phyloP scores from a whole-genome alignment of 495 filamentous ascomycete species.

The Penicillium canariense region DNA sequence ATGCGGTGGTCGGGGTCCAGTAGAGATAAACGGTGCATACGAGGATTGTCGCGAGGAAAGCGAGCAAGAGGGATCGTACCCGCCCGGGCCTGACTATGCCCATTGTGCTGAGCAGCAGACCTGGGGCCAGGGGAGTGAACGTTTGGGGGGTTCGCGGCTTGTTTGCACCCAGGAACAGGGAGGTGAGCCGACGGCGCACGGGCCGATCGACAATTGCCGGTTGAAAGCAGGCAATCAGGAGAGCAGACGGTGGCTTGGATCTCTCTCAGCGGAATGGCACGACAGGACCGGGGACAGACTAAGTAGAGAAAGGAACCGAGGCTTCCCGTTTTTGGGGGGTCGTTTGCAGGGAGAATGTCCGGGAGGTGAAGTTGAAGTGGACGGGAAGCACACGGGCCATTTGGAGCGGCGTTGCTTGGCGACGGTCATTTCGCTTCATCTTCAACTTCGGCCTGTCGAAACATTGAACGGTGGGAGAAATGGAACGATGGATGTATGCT shows the following conservation, averaged over 20 bases:
- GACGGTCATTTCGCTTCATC: too few relatives aligned
- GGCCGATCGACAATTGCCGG: constrained; percentile 15
- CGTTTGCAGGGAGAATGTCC: too few relatives aligned
- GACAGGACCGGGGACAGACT: not conserved
- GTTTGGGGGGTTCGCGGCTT: constrained; percentile 1
- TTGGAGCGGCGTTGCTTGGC: too few relatives aligned
- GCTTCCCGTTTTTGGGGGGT: too few relatives aligned
- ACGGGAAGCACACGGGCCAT: too few relatives aligned
- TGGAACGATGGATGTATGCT: not conserved
- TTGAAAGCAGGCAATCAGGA: not conserved
- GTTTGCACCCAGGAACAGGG: constrained; percentile 6
- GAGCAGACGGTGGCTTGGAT: not conserved
- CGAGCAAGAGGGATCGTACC: constrained; percentile 32
- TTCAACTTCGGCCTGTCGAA: too few relatives aligned
- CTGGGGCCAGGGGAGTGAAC: not conserved
- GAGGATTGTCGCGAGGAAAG: constrained; percentile 31
- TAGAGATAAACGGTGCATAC: constrained; percentile 41
- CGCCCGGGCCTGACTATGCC: constrained; percentile 32
- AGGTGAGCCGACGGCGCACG: constrained; percentile 18
- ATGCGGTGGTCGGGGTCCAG: constrained; percentile 33
- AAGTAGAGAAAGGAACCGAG: too few relatives aligned
- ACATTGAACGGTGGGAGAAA: not conserved
- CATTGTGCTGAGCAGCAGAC: constrained; percentile 17
- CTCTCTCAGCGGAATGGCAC: not conserved
- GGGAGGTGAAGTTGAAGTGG: too few relatives aligned